phyloP scores from a whole-genome alignment of 257 asterid genomes.

The Anisodus tanguticus region DNA sequence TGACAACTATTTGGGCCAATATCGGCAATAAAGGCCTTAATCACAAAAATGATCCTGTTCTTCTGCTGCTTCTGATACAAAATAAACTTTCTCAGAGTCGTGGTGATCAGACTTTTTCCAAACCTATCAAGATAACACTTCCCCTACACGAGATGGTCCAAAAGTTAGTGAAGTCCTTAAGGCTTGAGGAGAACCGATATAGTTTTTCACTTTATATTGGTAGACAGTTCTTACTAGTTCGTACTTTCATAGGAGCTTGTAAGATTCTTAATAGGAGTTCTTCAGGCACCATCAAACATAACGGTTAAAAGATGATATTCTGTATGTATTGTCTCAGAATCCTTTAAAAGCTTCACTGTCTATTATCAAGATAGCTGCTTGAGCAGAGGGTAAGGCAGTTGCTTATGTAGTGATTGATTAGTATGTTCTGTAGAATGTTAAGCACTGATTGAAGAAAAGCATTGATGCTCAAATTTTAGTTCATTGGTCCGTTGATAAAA shows the following conservation, averaged over 20 bases:
- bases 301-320: neutral
- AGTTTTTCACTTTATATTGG: neutral
- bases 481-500: neutral
- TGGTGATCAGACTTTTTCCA: neutral
- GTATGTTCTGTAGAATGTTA: neutral
- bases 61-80: slow-evolving; percentile 15
- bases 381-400: slow-evolving; percentile 19
- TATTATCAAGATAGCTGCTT: slow-evolving; percentile 20
- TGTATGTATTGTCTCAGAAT: slow-evolving; percentile 4
- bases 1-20: neutral
- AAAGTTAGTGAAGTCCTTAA: neutral
- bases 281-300: neutral
- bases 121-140: neutral
- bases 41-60: neutral
- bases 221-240: neutral
- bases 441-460: neutral
- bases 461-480: neutral
- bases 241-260: neutral
- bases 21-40: neutral
- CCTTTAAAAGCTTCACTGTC: slow-evolving; percentile 6
- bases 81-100: slow-evolving; percentile 21
- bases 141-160: slow-evolving; percentile 12
- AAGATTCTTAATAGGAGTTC: neutral
- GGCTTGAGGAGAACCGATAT: neutral
- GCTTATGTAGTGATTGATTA: slow-evolving; percentile 14